Percentiles rank a stretch among this genome's conserved stretches.
phyloP scores from a whole-genome alignment of 805 yeast species.

The Candida dendrica region DNA sequence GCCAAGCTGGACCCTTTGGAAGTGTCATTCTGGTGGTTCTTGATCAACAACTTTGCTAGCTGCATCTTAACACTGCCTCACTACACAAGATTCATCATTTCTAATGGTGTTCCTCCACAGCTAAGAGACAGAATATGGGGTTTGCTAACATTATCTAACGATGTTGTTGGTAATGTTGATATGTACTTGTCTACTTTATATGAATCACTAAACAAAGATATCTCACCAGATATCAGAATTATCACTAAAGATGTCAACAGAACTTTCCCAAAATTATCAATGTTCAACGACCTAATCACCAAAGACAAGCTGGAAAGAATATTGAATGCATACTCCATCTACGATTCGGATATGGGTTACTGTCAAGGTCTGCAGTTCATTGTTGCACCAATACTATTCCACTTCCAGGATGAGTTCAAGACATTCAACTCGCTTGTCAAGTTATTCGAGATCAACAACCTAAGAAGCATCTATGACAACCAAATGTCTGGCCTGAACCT shows the following conservation, averaged over 20 bases:
- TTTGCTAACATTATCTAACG: slow-evolving; percentile 15
- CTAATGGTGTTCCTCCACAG: slow-evolving; percentile 35
- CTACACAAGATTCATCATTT: slow-evolving; percentile 36
- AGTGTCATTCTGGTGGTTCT: slow-evolving; percentile 35
- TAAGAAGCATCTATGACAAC: slow-evolving; percentile 44
- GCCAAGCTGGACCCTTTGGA: slow-evolving; percentile 22
- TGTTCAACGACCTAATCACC: slow-evolving; percentile 36
- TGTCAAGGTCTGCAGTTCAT: slow-evolving; percentile 62
- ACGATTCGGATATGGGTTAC: slow-evolving; percentile 59
- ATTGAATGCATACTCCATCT: slow-evolving; percentile 55
- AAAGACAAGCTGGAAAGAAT: slow-evolving; percentile 42
- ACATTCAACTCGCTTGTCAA: slow-evolving; percentile 48
- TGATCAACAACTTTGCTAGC: slow-evolving; percentile 35
- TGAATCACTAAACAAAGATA: slow-evolving; percentile 30
- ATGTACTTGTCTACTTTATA: slow-evolving; percentile 25
- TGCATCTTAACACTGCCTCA: slow-evolving; percentile 40
- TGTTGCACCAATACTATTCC: slow-evolving; percentile 49
- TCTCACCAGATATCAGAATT: slow-evolving; percentile 34
- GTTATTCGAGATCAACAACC: slow-evolving; percentile 52
- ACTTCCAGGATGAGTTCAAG: slow-evolving; percentile 28
- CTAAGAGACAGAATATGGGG: slow-evolving; percentile 40
- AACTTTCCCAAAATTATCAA: slow-evolving; percentile 48
- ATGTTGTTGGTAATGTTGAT: slow-evolving; percentile 14
- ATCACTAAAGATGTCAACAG: slow-evolving; percentile 53
- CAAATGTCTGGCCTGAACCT: slow-evolving; percentile 47